Conservation (phyloP, 495 filamentous ascomycete species). For the Xylaria curta region DNA sequence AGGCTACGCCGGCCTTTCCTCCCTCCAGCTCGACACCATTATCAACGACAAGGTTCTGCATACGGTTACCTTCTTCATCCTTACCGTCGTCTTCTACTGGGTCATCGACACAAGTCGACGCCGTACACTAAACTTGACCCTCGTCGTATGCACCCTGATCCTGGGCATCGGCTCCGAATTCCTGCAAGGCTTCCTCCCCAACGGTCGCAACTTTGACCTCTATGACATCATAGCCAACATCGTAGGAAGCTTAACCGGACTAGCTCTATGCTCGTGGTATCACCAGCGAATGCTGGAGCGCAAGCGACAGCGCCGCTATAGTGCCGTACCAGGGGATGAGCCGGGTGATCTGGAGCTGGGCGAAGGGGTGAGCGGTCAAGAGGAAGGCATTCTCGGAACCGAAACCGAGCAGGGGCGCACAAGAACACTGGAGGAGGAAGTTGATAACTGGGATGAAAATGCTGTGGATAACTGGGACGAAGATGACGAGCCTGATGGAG, state of each 20-base stretch:
- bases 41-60: constrained; percentile 92
- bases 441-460: constrained; percentile 87
- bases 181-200: constrained; percentile 80
- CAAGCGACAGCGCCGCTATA: constrained; percentile 77
- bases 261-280: constrained; percentile 85
- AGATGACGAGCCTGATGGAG: constrained; percentile 54
- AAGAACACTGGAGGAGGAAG: constrained; percentile 68
- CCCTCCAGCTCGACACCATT: constrained; percentile 58
- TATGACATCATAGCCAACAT: constrained; percentile 89
- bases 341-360: constrained; percentile 61
- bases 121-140: constrained; percentile 80
- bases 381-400: constrained; percentile 52
- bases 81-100: constrained; percentile 95
- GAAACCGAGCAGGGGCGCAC: constrained; percentile 32
- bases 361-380: constrained; percentile 61
- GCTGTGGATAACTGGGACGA: constrained; percentile 76
- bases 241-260: constrained; percentile 71
- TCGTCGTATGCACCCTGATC: constrained; percentile 75
- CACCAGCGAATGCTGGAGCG: constrained; percentile 95
- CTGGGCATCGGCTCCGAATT: constrained; percentile 87
- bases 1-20: constrained; percentile 76
- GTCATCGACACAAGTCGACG: constrained; percentile 88
- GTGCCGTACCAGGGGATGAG: constrained; percentile 60
- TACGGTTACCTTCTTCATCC: constrained; percentile 83
- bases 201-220: constrained; percentile 80